Evolutionary conservation across 2,329 filamentous ascomycete genomes (phyloP), one percentile per base, ranked within the genome.

Genomic region (Aspergillus eucalypticola): DNA sequence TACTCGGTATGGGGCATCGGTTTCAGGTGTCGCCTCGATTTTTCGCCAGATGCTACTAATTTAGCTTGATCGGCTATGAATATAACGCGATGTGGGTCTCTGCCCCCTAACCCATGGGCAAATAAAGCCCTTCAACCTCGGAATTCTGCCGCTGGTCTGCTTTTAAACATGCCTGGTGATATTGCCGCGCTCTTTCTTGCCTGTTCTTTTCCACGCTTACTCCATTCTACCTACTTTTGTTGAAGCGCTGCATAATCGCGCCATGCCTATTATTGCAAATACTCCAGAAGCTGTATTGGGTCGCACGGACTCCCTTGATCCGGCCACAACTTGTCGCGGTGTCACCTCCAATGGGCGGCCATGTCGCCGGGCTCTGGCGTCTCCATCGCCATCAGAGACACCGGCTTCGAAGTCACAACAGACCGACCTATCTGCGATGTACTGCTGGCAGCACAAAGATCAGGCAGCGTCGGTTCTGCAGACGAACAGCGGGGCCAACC

Each of bases 371-470:
- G 81, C 88, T 5, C 79, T 96, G 38, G 81, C 84, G 19, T 77
- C 84, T 8, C 77, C 65, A 2, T 60, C 66, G 23, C 60, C 63
- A 51, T 56, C 64, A 67, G 75, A 52, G 7, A 51, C 59, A 61
- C 68, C 41, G 41, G 41, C 8, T 44, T 60, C 54, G 73, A 71
- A 68, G 25, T 57, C 67, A 54, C 51, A 70, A 48, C 64, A 66
- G 27, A 66, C 64, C 60, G 73, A 70, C 59, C 72, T 67, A 39
- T 69, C 66, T 44, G 75, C 62, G 64, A 84, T 88, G 53, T 97
- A 92, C 78, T 98, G 94, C 81, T 96, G 91, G 90, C 92, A 97
- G 75, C 95, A 99, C 79, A 93, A 91, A 73, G 91, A 95, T 59
- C 95, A 99, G 76, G 91, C 91, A 2, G 73, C 19, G 7, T 57